Base-by-base conservation (phyloP, 78 protist genomes). In the Dictyostelium discoideum region DNA sequence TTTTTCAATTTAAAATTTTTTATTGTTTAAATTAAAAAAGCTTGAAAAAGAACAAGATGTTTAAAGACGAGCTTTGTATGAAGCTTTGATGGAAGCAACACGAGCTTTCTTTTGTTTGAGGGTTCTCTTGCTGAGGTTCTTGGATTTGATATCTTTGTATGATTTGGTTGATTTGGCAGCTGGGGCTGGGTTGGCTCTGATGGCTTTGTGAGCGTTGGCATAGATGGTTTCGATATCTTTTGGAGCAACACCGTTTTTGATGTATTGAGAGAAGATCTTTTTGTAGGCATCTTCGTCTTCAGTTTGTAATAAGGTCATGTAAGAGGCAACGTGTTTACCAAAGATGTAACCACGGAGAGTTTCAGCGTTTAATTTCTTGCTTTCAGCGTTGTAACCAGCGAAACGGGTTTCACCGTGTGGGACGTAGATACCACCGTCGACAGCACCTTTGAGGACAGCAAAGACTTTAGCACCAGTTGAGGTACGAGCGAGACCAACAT, bases 371-470 rank as follows among this genome's bases (percentile, higher is more conserved):
- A 92, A 67, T 86, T 93, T 84, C 92, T 93, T 89, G 69, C 85
- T 57, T 85, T 97, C 98, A 46, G 39, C 76, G 94, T 94, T 84
- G 99, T 92, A 99, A 83, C 99, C 99, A 44, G 98, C 98, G 98
- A 99, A 98, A 83, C 99, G 96, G 93, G 97, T 98, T 80, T 86
- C 96, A 60, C n/a, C 54, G 99, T 99, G 99, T 84, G 99, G 99
- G 54, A 99, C 60, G 93, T 92, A 37, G 44, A 99, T 83, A 74
- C 99, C 99, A 77, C 99, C 99, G 89, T 99, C 99, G 44, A 92
- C 93, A 54, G 99, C 99, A 76, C 99, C 99, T 98, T 96, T 96
- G 84, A 96, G 26, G 95, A 92, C 95, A 48, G 95, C 95, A 42
- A 96, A 96, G 57, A 99, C 92, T 80, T 98, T 97, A 67, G 97